phyloP scores from a whole-genome alignment of 1,284 basidiomycete genomes.

The Meripilus lineatus region DNA sequence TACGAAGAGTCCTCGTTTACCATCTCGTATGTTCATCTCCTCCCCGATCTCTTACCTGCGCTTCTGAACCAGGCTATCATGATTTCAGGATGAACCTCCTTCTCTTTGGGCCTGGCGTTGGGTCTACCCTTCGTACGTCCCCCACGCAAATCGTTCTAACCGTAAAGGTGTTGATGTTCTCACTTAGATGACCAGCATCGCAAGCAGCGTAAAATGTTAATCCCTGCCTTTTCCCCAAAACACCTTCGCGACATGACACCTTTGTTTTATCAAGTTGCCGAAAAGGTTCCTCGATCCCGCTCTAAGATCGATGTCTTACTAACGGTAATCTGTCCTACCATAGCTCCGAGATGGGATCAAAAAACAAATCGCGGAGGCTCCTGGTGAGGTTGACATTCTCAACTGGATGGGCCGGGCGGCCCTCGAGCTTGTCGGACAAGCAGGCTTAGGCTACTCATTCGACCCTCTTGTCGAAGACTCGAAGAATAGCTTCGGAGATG shows the following conservation, averaged over 20 bases:
- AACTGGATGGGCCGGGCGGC: conserved; percentile 31
- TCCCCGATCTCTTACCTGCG: neutral
- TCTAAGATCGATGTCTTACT: neutral
- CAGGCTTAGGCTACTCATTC: conserved; percentile 35
- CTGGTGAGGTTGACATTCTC: conserved; percentile 28
- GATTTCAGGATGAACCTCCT: no score
- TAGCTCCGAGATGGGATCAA: conserved; percentile 20
- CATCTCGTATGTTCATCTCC: neutral
- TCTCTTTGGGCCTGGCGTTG: neutral
- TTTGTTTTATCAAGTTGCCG: conserved; percentile 26
- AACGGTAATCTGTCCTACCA: neutral
- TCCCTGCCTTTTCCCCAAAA: conserved; percentile 28
- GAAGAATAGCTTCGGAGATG: conserved; percentile 20
- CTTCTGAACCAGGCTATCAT: no score
- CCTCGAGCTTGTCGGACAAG: conserved; percentile 35
- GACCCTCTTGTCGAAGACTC: conserved; percentile 24
- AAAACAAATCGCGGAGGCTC: conserved; percentile 12
- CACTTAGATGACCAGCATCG: conserved; percentile 26
- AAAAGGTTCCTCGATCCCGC: conserved; percentile 19
- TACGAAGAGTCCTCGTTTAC: conserved; percentile 9
- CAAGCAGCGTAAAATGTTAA: conserved; percentile 28
- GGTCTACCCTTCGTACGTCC: neutral
- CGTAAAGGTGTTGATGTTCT: neutral
- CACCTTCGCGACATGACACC: conserved; percentile 29
- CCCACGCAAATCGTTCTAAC: no score